A percentile compares a stretch with the other conserved stretches of the same genome.
phyloP scores from a whole-genome alignment of 1,284 basidiomycete species.

The Tranzscheliella williamsii region DNA sequence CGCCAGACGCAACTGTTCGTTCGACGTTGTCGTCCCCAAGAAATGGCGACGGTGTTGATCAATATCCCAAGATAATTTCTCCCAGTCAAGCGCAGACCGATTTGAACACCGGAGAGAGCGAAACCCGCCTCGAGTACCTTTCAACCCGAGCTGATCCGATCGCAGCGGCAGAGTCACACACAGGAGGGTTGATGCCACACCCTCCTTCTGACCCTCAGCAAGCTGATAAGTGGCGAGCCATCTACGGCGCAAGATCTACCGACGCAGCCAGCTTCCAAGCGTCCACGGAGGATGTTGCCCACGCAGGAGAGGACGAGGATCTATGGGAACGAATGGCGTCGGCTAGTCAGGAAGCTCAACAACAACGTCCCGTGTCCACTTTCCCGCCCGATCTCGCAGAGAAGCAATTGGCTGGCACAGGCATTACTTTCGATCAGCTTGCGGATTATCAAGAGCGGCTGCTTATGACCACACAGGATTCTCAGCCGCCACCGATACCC shows the following conservation, averaged over 20 bases:
- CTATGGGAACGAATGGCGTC: conserved; percentile 48
- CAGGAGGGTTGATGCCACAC: conserved; percentile 20
- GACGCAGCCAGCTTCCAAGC: conserved; percentile 19
- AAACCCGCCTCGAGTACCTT: no score
- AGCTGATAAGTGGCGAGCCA: conserved; percentile 29
- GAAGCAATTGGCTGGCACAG: conserved; percentile 26
- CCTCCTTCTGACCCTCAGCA: conserved; percentile 25
- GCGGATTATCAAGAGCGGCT: conserved; percentile 42
- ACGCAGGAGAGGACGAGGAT: conserved; percentile 30
- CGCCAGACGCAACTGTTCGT: no score
- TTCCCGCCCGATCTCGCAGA: conserved; percentile 23
- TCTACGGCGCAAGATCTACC: conserved; percentile 25
- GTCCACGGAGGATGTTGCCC: conserved; percentile 15
- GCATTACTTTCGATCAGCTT: conserved; percentile 45
- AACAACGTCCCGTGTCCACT: conserved; percentile 15
- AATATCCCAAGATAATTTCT: no score
- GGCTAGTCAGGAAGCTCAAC: neutral
- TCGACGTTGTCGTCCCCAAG: no score
- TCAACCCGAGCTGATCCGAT: no score
- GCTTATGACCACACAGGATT: conserved; percentile 28
- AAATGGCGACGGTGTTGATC: no score
- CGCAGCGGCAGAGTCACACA: no score
- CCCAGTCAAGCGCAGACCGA: no score
- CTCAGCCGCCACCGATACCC: conserved; percentile 11
- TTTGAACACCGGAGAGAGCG: no score